Evolutionary conservation across 1,284 basidiomycete species (phyloP), one percentile per base, ranked within the genome.

Genomic region (Heterobasidion annosum): DNA sequence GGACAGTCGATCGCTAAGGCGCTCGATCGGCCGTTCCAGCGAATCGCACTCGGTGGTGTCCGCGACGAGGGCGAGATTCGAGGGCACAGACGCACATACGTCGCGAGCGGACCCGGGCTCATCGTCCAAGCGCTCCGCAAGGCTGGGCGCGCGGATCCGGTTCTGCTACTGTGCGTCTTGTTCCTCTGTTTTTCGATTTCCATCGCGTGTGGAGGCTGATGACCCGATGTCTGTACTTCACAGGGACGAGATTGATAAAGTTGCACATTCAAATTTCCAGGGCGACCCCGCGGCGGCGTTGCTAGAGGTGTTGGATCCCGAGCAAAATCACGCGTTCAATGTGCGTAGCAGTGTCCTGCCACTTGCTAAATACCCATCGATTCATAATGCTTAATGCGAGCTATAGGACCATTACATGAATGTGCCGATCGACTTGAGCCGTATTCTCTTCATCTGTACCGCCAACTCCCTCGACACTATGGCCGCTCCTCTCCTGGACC

Each of bases 1-100:
- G 89, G 91, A 8, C 89, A 92, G 65, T 93, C 90, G 1, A 85
- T 96, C 50, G 92, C 93, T 1, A 83, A 84, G 48, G 88, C 91
- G 0, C 76, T 96, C 15, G 76, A 80, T 54, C 74, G 92, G 56
- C 90, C 93, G 0, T 96, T 95, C 79, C 91, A 93, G 68, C 82
- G 93, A 40, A 93, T 96, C 64, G 90, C 91, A n/a, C 79, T 96
- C 1, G 93, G 93, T 43, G 93, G 93, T 53, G 85, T 96, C 10
- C 81, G 90, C 8, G 93, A 96, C 62, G 93, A 95, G 59, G 92
- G 91, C 4, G 93, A 95, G 69, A 93, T 95, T 62, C 81, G 85
- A 56, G 92, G 92, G 13, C 93, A 95, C 62, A 74, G 93, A 54
- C 76, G 93, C 56, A 96, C 93, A n/a, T 95, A 94, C 62, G 91